Conservation (phyloP, 306 rosid species). For the Morella rubra region DNA sequence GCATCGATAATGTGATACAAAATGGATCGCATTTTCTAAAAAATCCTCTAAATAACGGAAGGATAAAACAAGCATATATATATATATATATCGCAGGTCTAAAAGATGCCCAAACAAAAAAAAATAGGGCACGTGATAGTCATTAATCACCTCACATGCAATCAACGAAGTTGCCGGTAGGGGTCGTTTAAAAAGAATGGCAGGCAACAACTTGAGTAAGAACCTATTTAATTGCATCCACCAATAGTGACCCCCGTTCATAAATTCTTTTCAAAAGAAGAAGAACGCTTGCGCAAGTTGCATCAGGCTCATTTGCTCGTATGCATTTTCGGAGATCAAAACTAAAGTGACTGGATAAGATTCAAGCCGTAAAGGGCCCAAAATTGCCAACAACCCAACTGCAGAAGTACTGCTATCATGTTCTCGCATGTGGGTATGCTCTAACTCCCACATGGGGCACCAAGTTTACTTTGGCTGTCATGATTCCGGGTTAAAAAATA, state of each 20-base stretch:
- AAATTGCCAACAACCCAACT: not conserved
- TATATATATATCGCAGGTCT: too few species aligned
- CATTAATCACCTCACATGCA: slow-evolving; percentile 5
- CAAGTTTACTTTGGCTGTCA: not conserved
- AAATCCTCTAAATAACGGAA: too few species aligned
- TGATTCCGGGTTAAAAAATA: not conserved
- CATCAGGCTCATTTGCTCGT: not conserved
- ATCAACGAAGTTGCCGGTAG: not conserved
- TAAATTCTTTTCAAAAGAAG: not conserved
- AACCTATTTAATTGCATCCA: not conserved
- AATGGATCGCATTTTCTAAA: too few species aligned
- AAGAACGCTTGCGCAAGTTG: not conserved
- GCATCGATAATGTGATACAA: too few species aligned
- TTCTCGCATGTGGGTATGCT: slow-evolving; percentile 37
- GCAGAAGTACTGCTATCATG: slow-evolving; percentile 2
- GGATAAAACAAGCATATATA: too few species aligned
- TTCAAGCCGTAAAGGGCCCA: slow-evolving; percentile 4
- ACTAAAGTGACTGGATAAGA: not conserved
- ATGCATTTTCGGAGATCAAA: too few species aligned
- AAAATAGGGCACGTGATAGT: not conserved
- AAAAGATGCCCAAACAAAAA: not conserved
- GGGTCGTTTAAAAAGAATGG: not conserved
- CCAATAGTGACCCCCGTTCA: not conserved
- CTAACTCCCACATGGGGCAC: slow-evolving; percentile 22
- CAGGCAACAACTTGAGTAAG: not conserved